Percentiles rank a stretch among this genome's conserved stretches.
Conservation (phyloP, 1,284 basidiomycete species). For the Ganoderma meredithae region DNA sequence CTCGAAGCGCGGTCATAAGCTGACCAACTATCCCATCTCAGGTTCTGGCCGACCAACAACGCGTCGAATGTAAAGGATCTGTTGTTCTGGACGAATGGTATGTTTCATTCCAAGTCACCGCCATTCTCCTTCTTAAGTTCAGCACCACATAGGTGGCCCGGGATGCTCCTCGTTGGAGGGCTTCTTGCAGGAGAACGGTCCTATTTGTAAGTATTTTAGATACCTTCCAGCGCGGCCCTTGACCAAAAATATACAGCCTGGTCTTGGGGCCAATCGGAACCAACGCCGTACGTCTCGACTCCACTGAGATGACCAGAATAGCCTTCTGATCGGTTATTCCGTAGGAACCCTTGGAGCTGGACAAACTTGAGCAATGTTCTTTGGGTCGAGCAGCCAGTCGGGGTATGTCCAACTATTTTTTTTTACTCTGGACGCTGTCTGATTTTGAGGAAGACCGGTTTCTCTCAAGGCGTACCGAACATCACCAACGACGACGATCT, state of each 20-base stretch:
- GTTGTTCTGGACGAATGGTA: slow-evolving; percentile 53
- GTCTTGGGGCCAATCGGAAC: slow-evolving; percentile 63
- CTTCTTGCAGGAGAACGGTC: slow-evolving; percentile 58
- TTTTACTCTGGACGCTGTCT: not conserved
- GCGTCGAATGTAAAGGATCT: slow-evolving; percentile 55
- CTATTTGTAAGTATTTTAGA: slow-evolving; percentile 40
- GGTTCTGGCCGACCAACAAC: slow-evolving; percentile 58
- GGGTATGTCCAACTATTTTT: slow-evolving; percentile 42
- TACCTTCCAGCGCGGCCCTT: not conserved
- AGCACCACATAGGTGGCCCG: not conserved
- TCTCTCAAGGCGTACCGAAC: slow-evolving; percentile 44
- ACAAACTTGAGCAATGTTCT: slow-evolving; percentile 53
- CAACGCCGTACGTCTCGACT: slow-evolving; percentile 47
- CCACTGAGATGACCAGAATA: not conserved
- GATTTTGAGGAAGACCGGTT: slow-evolving; percentile 41
- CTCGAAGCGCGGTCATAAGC: not conserved
- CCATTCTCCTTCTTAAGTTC: not conserved
- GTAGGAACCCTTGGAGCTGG: slow-evolving; percentile 48
- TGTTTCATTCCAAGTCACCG: not conserved
- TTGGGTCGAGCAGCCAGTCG: slow-evolving; percentile 58
- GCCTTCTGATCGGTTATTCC: not conserved
- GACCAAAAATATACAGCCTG: slow-evolving; percentile 47
- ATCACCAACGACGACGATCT: slow-evolving; percentile 49
- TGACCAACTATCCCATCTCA: slow-evolving; percentile 13
- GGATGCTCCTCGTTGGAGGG: slow-evolving; percentile 51